Base-by-base conservation (phyloP, 805 yeast genomes). In the Jamesozyma jinghongensis region DNA sequence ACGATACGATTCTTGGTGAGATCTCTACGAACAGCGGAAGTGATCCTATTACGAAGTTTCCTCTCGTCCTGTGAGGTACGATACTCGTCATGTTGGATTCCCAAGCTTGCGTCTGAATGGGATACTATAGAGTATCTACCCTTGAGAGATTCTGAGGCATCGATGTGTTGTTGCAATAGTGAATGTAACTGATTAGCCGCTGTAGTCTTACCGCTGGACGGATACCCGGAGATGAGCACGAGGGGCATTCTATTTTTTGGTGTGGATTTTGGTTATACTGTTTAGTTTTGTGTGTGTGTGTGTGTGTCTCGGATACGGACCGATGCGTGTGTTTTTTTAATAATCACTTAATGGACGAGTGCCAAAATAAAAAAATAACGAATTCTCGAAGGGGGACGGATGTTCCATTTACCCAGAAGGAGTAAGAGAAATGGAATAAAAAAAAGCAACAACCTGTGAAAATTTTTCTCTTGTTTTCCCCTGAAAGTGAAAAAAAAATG, bases 21-120 rank as follows among this genome's bases (percentile, higher is more conserved):
- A 47, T 82, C 85, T 48, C 97, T 70, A 53, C 86, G 85, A 14
- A 90, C 92, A 0, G 94, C 95, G 0, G 94, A 76, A 65, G 88
- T 79, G 52, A 88, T 95, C 20, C 75, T 71, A 0, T 94, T 94
- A 38, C 97, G 70, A 0, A 85, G 78, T 19, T 81, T 71, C 53
- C 90, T 86, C 58, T 92, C 98, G 4, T 76, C 70, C 37, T 69
- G 71, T 1, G 95, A 77, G 26, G 82, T 92, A 19, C 69, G 54
- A 56, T 92, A 92, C 33, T 75, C 72, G 13, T 68, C 69, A 54
- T 82, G 87, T 1, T 71, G 41, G 16, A 90, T 81, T 1, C 87
- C 92, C 20, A 92, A 62, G 1, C 75, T 64, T 48, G 84, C 92
- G 58, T 92, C 98, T 22, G 75, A 72, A 53, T 88, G 87, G 38